Evolutionary conservation across 306 rosid genomes (phyloP).

Genomic region (Argentina anserina): DNA sequence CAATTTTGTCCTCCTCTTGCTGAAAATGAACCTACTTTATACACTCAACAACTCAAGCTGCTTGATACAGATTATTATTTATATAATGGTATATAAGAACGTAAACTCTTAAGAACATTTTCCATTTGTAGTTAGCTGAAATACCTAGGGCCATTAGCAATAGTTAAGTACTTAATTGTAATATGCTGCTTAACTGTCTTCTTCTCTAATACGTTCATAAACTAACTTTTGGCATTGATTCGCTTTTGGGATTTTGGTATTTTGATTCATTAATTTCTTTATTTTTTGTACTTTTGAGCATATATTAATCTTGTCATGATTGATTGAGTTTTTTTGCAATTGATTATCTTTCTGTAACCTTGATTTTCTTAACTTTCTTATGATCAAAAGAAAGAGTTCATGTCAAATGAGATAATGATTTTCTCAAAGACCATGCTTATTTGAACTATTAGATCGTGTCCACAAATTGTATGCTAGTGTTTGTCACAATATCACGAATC

Average conservation of each 20-base stretch:
- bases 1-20: slow-evolving; percentile 13
- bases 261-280: too few species aligned
- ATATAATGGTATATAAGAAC: too few species aligned
- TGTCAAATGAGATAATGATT: slow-evolving; percentile 28
- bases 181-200: neutral
- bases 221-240: neutral
- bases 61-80: neutral
- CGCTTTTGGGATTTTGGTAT: too few species aligned
- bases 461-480: slow-evolving; percentile 21
- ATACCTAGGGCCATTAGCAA: neutral
- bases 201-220: slow-evolving; percentile 1
- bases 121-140: neutral
- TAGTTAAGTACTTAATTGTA: neutral
- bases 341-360: too few species aligned
- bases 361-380: neutral
- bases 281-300: too few species aligned
- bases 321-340: neutral
- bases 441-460: slow-evolving; percentile 16
- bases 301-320: neutral
- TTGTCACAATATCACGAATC: slow-evolving; percentile 19
- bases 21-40: neutral
- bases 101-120: neutral
- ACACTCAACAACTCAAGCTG: neutral
- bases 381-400: neutral
- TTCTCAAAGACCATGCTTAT: slow-evolving; percentile 24